Base-by-base conservation (phyloP, 169 alveolate genomes). In the Plasmodium knowlesi region DNA sequence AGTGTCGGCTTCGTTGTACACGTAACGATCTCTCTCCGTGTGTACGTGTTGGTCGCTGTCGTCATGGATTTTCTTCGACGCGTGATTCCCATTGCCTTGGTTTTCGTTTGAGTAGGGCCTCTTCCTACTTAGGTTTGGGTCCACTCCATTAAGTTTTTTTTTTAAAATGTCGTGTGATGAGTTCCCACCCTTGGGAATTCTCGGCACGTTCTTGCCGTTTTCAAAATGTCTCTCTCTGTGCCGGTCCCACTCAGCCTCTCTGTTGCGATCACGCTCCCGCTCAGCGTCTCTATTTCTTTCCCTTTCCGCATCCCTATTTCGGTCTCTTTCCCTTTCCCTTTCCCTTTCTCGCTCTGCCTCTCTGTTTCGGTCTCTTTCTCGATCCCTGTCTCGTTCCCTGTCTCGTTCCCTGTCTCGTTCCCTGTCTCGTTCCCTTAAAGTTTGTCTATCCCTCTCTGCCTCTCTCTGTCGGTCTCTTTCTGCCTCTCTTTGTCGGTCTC, bases 41-140 rank as follows among this genome's bases (percentile, higher is more conserved):
- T 37, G 46, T 16, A 54, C 82, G 30, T 76, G 46, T 28, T 84
- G 83, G 25, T 54, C 10, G 54, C 61, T 78, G 19, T 86, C 50
- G 25, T 76, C 88, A 78, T 86, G 32, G 4, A 53, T 79, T 54
- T 57, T 86, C 30, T 79, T 86, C n/a, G 57, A 5, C n/a, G 25
- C 46, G 80, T 46, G 37, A 43, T 86, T 86, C 28, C 43, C 72
- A 70, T 28, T 83, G 50, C 30, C 73, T 14, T 84, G 73, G 39
- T 84, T 84, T 61, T 84, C 93, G 79, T 72, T 84, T 43, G 57
- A 32, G 39, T 43, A 14, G 3, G 78, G 79, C n/a, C 93, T 73
- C 57, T 84, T 84, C 41, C 81, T 46, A 25, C 57, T 41, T 32
- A 39, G 16, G 61, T 73, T 84, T 61, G 84, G 34, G 32, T 84